Evolutionary conservation across 2,329 filamentous ascomycete species (phyloP), one percentile per base, ranked within the genome.

Genomic region (Botrytis medusae): DNA sequence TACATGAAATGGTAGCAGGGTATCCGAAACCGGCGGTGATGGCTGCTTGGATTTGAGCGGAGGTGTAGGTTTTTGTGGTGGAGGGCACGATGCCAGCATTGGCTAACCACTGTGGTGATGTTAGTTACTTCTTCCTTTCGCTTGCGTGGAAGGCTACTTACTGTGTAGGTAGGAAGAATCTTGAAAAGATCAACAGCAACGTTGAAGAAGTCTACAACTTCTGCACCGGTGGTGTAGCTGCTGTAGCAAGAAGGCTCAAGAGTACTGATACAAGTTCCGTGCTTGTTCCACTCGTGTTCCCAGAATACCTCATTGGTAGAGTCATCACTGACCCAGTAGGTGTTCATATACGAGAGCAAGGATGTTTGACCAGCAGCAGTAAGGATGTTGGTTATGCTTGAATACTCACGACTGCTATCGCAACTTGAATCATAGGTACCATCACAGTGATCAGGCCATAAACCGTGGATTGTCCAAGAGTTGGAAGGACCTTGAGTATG

Each of bases 261-360:
- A 0, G 92, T 94, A 77, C 85, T 89, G 76, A 93, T 88, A 82
- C 92, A 93, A n/a, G 85, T 87, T 72, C 92, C 92, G 80, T 94
- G 92, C 81, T 93, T 94, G 76, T 85, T 84, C 89, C 90, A 94
- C 81, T 94, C 92, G 81, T 93, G 91, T 79, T 91, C 84, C 92
- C 92, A 94, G 77, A 94, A 88, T 18, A 82, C 83, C 77, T 91
- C 87, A 77, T 91, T 88, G 67, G 89, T 82, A 72, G 90, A 90
- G 70, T 87, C 80, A 81, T 89, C 87, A 80, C 90, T 88, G 81
- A 92, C 90, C 75, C 75, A 76, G 83, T 90, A 93, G 2, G 83
- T 87, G 69, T 87, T 82, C 92, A 94, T 94, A 80, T 90, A 92
- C 2, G 83, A 82, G 1, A 94, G 83, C 1, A 91, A 84, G 54